Conservation (phyloP, 2,329 filamentous ascomycete species). For the Aureobasidium sp. region DNA sequence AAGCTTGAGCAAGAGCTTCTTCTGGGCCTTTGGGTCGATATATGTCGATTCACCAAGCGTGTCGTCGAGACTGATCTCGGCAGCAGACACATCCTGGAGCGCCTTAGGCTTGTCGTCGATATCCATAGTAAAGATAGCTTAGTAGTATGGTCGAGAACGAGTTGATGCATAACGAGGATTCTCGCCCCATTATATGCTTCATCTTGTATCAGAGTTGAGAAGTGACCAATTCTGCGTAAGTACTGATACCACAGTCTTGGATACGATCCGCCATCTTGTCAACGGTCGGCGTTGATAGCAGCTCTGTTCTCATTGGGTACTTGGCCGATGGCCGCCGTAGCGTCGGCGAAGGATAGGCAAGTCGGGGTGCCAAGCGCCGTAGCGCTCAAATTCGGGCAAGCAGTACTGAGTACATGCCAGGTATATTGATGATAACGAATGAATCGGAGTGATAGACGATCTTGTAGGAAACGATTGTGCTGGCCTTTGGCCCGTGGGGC, state of each 20-base stretch:
- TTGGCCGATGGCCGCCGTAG: not conserved
- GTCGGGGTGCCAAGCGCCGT: constrained; percentile 5
- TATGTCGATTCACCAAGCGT: not conserved
- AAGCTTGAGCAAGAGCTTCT: constrained; percentile 68
- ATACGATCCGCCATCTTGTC: not conserved
- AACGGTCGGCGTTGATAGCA: constrained; percentile 2
- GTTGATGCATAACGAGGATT: not conserved
- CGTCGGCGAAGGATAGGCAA: not conserved
- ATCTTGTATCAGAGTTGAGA: too few relatives aligned
- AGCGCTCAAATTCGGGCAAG: constrained; percentile 1
- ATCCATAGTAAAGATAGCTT: not conserved
- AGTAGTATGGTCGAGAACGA: not conserved
- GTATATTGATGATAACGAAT: not conserved
- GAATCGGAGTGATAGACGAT: too few relatives aligned
- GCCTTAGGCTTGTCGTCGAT: not conserved
- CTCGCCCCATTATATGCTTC: not conserved
- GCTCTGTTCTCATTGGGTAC: not conserved
- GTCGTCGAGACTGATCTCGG: not conserved
- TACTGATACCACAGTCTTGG: not conserved
- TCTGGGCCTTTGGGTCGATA: constrained; percentile 39
- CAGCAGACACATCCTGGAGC: not conserved
- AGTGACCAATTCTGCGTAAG: not conserved
- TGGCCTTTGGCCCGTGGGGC: not conserved
- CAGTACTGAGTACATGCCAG: not conserved
- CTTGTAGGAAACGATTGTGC: not conserved